These are phyloP conservation scores for Aechmea fasciata DNA, from an alignment of 176 grass and related monocot species.

Conservation along the genomic window DNA sequence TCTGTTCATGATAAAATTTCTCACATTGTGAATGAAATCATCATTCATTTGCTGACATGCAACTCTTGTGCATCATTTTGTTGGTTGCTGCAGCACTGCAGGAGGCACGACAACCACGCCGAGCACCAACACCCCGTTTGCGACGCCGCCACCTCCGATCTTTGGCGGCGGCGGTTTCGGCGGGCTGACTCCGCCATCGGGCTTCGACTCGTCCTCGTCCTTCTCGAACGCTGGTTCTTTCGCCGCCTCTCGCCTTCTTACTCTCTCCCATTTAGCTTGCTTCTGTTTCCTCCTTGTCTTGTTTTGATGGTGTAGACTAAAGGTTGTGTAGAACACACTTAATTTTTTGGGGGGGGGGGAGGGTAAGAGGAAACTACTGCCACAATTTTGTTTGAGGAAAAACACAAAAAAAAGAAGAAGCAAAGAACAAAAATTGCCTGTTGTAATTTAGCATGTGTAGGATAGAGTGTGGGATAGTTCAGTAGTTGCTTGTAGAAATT, in stretches of 20 bases:
- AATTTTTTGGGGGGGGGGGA: neutral
- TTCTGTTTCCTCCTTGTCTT: neutral
- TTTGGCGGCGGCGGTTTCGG: neutral
- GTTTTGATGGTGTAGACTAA: neutral
- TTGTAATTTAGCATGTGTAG: neutral
- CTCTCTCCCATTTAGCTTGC: neutral
- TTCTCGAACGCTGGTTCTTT: neutral
- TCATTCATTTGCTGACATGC: neutral
- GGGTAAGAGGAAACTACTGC: neutral
- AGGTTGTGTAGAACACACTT: neutral
- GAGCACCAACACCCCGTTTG: neutral
- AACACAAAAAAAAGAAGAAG: neutral
- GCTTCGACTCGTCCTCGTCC: neutral
- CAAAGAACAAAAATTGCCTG: neutral
- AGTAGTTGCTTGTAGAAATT: neutral
- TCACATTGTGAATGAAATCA: neutral
- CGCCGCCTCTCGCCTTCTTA: neutral
- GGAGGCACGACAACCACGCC: neutral
- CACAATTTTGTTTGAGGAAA: slow-evolving; percentile 1
- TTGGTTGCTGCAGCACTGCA: slow-evolving; percentile 13
- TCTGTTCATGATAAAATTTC: neutral
- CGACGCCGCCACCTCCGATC: neutral
- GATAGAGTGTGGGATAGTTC: neutral
- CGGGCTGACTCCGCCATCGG: neutral
- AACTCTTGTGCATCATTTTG: neutral